phyloP scores from a whole-genome alignment of 306 rosid genomes.

The Citrullus amarus region DNA sequence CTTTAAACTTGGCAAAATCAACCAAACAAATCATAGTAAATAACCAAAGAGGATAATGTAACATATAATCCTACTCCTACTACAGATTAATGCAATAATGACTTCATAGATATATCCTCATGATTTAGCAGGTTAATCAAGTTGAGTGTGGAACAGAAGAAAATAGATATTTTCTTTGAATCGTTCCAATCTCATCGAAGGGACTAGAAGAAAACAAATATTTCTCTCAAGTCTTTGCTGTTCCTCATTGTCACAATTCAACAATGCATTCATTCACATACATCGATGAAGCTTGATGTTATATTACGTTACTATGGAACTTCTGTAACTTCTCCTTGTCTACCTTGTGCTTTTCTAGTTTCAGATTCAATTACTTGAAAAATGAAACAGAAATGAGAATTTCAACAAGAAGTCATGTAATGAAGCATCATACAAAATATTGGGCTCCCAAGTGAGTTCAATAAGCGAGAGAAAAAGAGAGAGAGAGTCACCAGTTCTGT shows the following conservation, averaged over 20 bases:
- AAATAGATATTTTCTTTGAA: background rate
- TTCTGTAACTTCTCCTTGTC: background rate
- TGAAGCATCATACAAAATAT: background rate
- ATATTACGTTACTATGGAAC: background rate
- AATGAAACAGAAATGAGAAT: background rate
- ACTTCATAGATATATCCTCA: background rate
- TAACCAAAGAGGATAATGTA: background rate
- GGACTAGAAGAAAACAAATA: background rate
- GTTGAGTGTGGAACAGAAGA: background rate
- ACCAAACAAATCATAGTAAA: background rate
- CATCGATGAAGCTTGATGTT: background rate
- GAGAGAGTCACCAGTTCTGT: background rate
- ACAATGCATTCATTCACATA: background rate
- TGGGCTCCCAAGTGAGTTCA: background rate
- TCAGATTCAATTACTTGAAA: background rate
- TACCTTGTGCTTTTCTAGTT: background rate
- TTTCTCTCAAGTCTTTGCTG: background rate
- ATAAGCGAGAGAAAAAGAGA: background rate
- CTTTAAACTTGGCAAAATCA: background rate
- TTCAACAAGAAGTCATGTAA: background rate
- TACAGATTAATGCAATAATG: background rate
- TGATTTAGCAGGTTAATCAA: background rate
- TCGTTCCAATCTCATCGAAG: too few relatives aligned
- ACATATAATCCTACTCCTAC: background rate
- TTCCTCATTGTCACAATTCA: background rate